Percentiles rank a stretch among this genome's conserved stretches.
These are phyloP conservation scores for Cladosporium sp. DNA, from an alignment of 2,329 filamentous ascomycete species.

Conservation along the genomic window DNA sequence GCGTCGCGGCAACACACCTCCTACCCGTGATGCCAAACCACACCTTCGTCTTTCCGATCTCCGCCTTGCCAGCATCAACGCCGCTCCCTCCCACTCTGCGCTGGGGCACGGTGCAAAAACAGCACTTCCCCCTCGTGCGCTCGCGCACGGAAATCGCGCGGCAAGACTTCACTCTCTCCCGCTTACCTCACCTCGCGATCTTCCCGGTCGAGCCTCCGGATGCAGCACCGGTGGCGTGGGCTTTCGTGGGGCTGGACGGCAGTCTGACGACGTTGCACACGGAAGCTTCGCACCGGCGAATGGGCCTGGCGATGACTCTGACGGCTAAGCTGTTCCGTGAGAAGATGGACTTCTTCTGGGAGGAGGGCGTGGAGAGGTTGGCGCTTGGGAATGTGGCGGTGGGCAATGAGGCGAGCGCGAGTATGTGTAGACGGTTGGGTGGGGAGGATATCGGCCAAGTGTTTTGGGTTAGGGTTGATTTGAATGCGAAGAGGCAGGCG, in stretches of 20 bases:
- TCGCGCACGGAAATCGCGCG: slow-evolving; percentile 56
- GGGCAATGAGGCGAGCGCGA: slow-evolving; percentile 61
- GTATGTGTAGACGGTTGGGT: slow-evolving; percentile 62
- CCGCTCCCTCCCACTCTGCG: slow-evolving; percentile 50
- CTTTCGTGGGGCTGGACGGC: slow-evolving; percentile 62
- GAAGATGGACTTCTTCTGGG: slow-evolving; percentile 42
- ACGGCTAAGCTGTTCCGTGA: slow-evolving; percentile 59
- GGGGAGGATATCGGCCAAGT: slow-evolving; percentile 57
- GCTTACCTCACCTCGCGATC: slow-evolving; percentile 41
- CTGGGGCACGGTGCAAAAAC: slow-evolving; percentile 56
- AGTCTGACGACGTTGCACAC: slow-evolving; percentile 63
- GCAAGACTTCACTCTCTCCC: slow-evolving; percentile 45
- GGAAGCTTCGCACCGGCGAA: slow-evolving; percentile 59
- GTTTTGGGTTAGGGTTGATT: slow-evolving; percentile 57
- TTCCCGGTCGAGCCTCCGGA: slow-evolving; percentile 43
- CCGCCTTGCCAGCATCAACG: slow-evolving; percentile 3
- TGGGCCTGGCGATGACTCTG: slow-evolving; percentile 63
- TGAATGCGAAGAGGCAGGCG: slow-evolving; percentile 24
- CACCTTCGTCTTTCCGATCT: slow-evolving; percentile 30
- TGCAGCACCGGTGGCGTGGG: slow-evolving; percentile 63
- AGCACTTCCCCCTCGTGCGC: slow-evolving; percentile 59
- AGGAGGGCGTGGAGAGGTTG: slow-evolving; percentile 49
- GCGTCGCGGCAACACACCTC: slow-evolving; percentile 24
- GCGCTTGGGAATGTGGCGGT: slow-evolving; percentile 64
- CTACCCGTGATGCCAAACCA: slow-evolving; percentile 26